phyloP scores from a whole-genome alignment of 2,329 filamentous ascomycete genomes.

The Penicillium paneum region DNA sequence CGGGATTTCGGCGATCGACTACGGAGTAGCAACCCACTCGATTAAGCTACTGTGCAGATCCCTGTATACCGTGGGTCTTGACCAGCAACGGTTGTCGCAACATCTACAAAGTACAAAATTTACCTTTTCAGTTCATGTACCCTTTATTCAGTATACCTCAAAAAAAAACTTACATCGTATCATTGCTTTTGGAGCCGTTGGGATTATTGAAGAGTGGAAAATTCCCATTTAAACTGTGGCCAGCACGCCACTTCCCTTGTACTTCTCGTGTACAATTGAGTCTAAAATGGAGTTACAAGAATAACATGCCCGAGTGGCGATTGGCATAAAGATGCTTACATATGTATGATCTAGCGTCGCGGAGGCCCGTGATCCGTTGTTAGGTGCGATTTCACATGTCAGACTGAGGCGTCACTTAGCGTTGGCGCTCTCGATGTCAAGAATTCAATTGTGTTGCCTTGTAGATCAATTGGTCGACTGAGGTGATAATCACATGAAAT shows the following conservation, averaged over 20 bases:
- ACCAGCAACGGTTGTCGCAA: neutral
- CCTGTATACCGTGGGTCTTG: slow-evolving; percentile 4
- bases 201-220: neutral
- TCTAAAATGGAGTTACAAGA: neutral
- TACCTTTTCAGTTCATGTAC: neutral
- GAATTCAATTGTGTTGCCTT: neutral
- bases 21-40: slow-evolving; percentile 12
- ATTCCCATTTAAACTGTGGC: slow-evolving; percentile 5
- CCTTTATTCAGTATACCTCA: neutral
- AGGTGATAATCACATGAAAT: neutral
- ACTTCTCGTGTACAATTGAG: too few species aligned
- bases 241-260: slow-evolving; percentile 5
- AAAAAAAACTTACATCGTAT: neutral
- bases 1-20: slow-evolving; percentile 11
- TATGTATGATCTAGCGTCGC: neutral
- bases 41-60: slow-evolving; percentile 15
- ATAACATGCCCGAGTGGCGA: neutral
- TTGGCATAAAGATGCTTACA: neutral
- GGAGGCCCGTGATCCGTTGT: neutral
- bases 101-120: neutral
- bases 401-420: neutral
- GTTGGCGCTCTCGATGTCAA: neutral
- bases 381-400: slow-evolving; percentile 1
- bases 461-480: neutral
- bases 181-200: too few species aligned